These are phyloP conservation scores for Xylaria sp. DNA, from an alignment of 495 filamentous ascomycete genomes.

Conservation along the genomic window DNA sequence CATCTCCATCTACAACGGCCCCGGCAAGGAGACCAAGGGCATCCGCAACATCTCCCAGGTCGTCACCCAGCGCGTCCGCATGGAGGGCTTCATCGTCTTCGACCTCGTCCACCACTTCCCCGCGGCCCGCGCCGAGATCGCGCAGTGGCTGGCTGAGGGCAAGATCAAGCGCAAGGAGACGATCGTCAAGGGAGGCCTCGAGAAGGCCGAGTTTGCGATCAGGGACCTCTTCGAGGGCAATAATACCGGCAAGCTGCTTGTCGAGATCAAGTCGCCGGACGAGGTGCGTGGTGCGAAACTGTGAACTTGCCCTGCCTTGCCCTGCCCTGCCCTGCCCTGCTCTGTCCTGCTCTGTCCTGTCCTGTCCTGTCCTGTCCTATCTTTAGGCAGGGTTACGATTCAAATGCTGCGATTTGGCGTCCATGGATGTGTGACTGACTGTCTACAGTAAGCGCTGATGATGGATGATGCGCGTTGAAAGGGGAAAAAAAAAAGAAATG, in stretches of 20 bases:
- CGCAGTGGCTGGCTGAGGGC: slow-evolving; percentile 59
- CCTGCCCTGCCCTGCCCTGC: not conserved
- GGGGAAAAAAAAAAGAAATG: too few relatives aligned
- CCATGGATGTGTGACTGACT: slow-evolving; percentile 6
- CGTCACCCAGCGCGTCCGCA: slow-evolving; percentile 49
- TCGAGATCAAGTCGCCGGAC: slow-evolving; percentile 38
- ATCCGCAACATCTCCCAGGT: slow-evolving; percentile 43
- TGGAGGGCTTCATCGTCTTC: slow-evolving; percentile 69
- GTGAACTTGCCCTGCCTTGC: slow-evolving; percentile 26
- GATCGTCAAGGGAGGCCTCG: slow-evolving; percentile 61
- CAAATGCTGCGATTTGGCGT: not conserved
- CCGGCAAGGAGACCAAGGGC: slow-evolving; percentile 39
- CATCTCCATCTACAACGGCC: slow-evolving; percentile 53
- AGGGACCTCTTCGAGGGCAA: slow-evolving; percentile 59
- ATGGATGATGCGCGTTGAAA: not conserved
- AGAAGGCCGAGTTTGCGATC: slow-evolving; percentile 58
- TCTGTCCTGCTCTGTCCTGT: too few relatives aligned
- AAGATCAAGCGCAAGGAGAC: slow-evolving; percentile 64
- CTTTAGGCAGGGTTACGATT: not conserved
- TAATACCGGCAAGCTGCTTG: slow-evolving; percentile 58
- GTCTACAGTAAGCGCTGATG: not conserved
- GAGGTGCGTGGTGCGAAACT: slow-evolving; percentile 26
- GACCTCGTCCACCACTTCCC: slow-evolving; percentile 55
- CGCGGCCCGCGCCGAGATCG: slow-evolving; percentile 54
- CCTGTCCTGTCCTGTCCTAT: too few relatives aligned